phyloP scores from a whole-genome alignment of 2,329 filamentous ascomycete species.

The Aureobasidium sp. region DNA sequence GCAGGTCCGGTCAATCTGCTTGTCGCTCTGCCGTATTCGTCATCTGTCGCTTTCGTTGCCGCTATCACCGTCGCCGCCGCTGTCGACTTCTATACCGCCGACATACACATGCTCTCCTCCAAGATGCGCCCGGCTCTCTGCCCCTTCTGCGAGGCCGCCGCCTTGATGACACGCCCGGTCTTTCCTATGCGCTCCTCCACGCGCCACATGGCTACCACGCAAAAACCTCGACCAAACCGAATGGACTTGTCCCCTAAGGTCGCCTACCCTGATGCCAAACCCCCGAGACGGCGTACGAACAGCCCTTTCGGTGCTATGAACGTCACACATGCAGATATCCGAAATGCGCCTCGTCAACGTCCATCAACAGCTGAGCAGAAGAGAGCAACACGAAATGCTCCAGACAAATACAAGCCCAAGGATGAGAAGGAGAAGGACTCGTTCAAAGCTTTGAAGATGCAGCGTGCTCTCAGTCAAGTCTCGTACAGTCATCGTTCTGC shows the following conservation, averaged over 20 bases:
- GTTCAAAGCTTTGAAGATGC: constrained; percentile 90
- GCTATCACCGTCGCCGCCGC: background rate
- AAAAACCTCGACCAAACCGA: constrained; percentile 38
- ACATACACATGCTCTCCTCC: background rate
- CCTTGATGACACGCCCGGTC: constrained; percentile 13
- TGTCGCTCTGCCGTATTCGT: background rate
- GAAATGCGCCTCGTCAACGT: constrained; percentile 29
- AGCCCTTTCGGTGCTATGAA: constrained; percentile 56
- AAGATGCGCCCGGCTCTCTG: constrained; percentile 20
- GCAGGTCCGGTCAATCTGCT: background rate
- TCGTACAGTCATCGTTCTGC: constrained; percentile 61
- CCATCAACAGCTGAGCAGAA: constrained; percentile 35
- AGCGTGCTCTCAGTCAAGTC: constrained; percentile 65
- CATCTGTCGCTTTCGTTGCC: background rate
- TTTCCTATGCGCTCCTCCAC: constrained; percentile 13
- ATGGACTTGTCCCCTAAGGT: constrained; percentile 44
- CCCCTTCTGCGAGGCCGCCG: constrained; percentile 34
- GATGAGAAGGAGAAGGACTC: constrained; percentile 42
- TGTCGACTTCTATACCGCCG: no score
- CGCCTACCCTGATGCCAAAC: constrained; percentile 26
- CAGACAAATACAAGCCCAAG: constrained; percentile 27
- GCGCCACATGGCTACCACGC: constrained; percentile 32
- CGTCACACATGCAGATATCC: constrained; percentile 39
- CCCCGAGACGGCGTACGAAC: constrained; percentile 33
- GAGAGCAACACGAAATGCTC: constrained; percentile 43